Evolutionary conservation across 176 grass and related monocot species (phyloP), one percentile per base, ranked within the genome.

Genomic region (Avena sativa): DNA sequence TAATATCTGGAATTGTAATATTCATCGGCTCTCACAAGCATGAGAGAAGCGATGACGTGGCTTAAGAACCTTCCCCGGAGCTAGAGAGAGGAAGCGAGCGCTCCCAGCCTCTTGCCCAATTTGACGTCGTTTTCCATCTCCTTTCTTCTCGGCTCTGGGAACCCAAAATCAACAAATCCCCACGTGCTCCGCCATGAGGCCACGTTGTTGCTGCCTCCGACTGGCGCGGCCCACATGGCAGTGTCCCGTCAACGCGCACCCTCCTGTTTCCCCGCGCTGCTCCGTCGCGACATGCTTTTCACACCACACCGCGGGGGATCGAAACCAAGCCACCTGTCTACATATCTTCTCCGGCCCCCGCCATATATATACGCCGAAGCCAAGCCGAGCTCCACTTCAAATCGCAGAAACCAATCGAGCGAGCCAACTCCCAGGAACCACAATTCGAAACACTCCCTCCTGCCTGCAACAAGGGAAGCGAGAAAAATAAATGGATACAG

Each of bases 111-210:
- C 51, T 10, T 52, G 21, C 72, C n/a, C 65, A 71, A 74, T 56
- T 65, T 65, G 66, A n/a, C 69, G 83, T 81, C 83, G 83, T 76
- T 66, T 81, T 68, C 57, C 77, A 49, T 17, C 49, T 67, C 8
- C 28, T 40, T 16, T 57, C 34, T 34, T 57, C 34, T 34, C 1
- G 11, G 21, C 58, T 1, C 26, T 34, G 0, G 11, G 13, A 79
- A 32, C 55, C 20, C 26, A 73, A 73, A 84, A 32, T 30, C 73
- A 0, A 26, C 14, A 86, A 86, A 77, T 30, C 51, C 76, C 38
- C 83, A 77, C 88, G 71, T 90, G 88, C 43, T 82, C 15, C 11
- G 26, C 26, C 6, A 68, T 16, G 5, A 43, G 40, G 87, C 74
- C 87, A 89, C 75, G 87, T 89, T 53, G 70, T 5, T 4, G 11